phyloP scores from a whole-genome alignment of 108 stramenopile genomes.

The Cyclostephanos tholiformis region DNA sequence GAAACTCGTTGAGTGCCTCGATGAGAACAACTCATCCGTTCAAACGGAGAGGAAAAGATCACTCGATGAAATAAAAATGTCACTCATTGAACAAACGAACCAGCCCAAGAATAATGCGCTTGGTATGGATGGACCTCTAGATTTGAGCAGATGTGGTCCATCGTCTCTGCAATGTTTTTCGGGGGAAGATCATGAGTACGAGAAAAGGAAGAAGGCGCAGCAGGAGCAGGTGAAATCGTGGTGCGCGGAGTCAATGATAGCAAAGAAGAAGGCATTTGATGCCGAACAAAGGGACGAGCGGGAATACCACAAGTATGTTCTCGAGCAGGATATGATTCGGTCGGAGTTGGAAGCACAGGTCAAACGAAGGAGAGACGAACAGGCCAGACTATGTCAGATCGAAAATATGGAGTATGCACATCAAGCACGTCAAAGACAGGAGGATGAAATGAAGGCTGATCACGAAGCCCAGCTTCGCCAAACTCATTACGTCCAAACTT shows the following conservation, averaged over 20 bases:
- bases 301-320: slow-evolving; percentile 35
- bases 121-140: slow-evolving; percentile 25
- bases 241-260: slow-evolving; percentile 31
- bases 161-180: slow-evolving; percentile 44
- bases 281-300: slow-evolving; percentile 31
- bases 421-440: slow-evolving; percentile 17
- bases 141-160: slow-evolving; percentile 40
- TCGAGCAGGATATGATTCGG: slow-evolving; percentile 38
- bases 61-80: slow-evolving; percentile 29
- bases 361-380: slow-evolving; percentile 23
- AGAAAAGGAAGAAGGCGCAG: slow-evolving; percentile 38
- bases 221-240: slow-evolving; percentile 48
- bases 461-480: slow-evolving; percentile 35
- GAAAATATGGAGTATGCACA: slow-evolving; percentile 44
- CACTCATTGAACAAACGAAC: slow-evolving; percentile 40
- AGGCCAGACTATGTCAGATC: slow-evolving; percentile 28
- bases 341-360: slow-evolving; percentile 17
- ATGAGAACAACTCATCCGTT: slow-evolving; percentile 17
- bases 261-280: slow-evolving; percentile 36
- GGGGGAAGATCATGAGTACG: slow-evolving; percentile 39
- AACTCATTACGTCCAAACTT: slow-evolving; percentile 28
- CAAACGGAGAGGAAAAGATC: slow-evolving; percentile 28
- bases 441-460: slow-evolving; percentile 32
- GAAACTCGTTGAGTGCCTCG: slow-evolving; percentile 21
- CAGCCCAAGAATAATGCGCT: slow-evolving; percentile 54